Evolutionary conservation across 2,329 filamentous ascomycete species (phyloP), one percentile per base, ranked within the genome.

Genomic region (Aspergillus quadrilineatus): DNA sequence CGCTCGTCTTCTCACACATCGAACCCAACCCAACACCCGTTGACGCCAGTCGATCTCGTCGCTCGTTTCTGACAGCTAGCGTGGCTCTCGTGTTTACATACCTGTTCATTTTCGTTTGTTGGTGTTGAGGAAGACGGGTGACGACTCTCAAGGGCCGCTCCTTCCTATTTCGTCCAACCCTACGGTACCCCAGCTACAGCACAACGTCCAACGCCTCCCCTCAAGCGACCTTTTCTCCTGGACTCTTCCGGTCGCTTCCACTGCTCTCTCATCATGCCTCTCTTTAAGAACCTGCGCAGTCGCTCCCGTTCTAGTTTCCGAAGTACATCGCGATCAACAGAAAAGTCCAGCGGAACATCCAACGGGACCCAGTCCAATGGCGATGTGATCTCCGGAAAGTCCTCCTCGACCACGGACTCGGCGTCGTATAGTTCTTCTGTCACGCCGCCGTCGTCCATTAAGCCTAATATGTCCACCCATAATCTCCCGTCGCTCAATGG

Each of bases 251-350:
- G 22, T 10, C 10, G n/a, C 39, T n/a, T 42, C 10, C 8, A 46
- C 15, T 14, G 41, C 14, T 55, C 57, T 51, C 29, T 44, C 41
- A 57, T 49, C 52, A 80, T 80, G 78, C 72, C 87, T 43, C 90
- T 95, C 69, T 81, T 94, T 67, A 90, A 85, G 74, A 86, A 88
- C 69, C 76, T 96, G 55, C 88, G 90, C 65, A 85, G 90, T 65
- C 87, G 88, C 65, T 94, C 89, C 55, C 87, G 82, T 72, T 83
- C 86, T 59, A 92, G 86, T 78, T 88, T 92, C 75, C 85, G 83
- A 53, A 53, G 50, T 57, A 86, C 85, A 47, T 82, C 83, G 41
- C 81, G 67, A 34, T 67, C 70, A 36, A 65, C 66, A 52, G 64
- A 63, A 30, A 67, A 79, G 59, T 85, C 85, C 49, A 62, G 59